Base-by-base conservation (phyloP, 345 rosid genomes). In the Sisymbrium irio region DNA sequence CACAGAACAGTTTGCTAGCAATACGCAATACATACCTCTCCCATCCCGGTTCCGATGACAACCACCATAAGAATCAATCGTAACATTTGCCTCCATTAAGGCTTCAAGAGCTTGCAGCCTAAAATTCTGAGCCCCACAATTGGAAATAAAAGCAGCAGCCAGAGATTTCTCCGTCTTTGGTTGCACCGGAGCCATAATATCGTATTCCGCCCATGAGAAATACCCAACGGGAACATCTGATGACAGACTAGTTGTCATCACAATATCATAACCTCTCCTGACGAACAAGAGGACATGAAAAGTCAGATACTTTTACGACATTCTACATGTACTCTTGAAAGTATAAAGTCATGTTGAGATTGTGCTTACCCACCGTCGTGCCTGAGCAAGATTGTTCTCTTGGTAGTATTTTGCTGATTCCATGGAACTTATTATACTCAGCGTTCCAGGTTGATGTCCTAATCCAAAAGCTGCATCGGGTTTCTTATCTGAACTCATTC, bases 331-430 rank as follows among this genome's bases (percentile, higher is more conserved):
- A 17, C 58, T 22, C 7, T 50, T 50, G 40, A 76, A 68, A 12
- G 35, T 27, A 46, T 17, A 25, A 82, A 50, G 36, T 50, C n/a
- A 4, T 49, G 30, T 74, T 67, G 41, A 69, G 81, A 77, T 73
- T 67, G 85, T 85, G 92, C 95, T 89, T 89, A 94, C 97, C 96
- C 93, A 94, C 97, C 97, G 87, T 87, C 96, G 87, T 82, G 98
- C 97, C 33, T 62, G 75, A 67, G 59, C 85, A 73, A 94, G 63
- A 82, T 84, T 73, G 69, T 94, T 94, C 49, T 86, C 83, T 50
- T 73, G 18, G 80, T 87, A 94, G 74, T 94, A 91, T 22, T 77
- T 78, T 47, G 98, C 81, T 40, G 98, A 88, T 80, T 94, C 98
- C 97, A 94, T 94, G n/a, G 97, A 94, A 62, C 91, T 87, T 47